Conservation (phyloP, 352 stramenopile species). For the Pythium plurisporium region DNA sequence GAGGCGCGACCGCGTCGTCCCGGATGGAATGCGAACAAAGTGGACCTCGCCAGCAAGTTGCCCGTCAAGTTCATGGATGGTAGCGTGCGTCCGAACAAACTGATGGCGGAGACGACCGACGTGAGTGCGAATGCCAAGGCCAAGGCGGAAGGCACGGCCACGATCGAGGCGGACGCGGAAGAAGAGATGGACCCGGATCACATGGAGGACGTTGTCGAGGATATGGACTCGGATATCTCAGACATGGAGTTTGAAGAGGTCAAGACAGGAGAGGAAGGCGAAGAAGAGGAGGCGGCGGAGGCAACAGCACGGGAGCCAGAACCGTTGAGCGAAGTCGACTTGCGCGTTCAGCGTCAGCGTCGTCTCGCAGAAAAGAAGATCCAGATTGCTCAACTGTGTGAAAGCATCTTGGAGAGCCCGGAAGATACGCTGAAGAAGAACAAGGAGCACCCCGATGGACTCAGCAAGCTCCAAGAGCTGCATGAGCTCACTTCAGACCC, state of each 20-base stretch:
- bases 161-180: slow-evolving; percentile 25
- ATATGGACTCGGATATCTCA: slow-evolving; percentile 61
- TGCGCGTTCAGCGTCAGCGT: slow-evolving; percentile 58
- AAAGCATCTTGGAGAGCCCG: slow-evolving; percentile 83
- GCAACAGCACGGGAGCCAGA: not conserved
- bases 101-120: slow-evolving; percentile 40
- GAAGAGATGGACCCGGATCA: slow-evolving; percentile 34
- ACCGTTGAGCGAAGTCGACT: slow-evolving; percentile 43
- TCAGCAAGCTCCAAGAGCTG: slow-evolving; percentile 80
- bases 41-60: slow-evolving; percentile 65
- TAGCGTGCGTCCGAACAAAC: slow-evolving; percentile 70
- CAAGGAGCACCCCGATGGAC: slow-evolving; percentile 73
- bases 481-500: slow-evolving; percentile 64
- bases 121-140: slow-evolving; percentile 13
- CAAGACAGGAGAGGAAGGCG: slow-evolving; percentile 23
- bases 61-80: slow-evolving; percentile 87
- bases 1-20: slow-evolving; percentile 64
- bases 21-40: slow-evolving; percentile 53
- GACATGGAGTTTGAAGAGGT: slow-evolving; percentile 85
- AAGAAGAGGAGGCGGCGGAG: slow-evolving; percentile 1
- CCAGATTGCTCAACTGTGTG: slow-evolving; percentile 86
- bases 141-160: slow-evolving; percentile 6
- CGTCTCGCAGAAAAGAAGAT: slow-evolving; percentile 82
- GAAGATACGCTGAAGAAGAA: slow-evolving; percentile 86
- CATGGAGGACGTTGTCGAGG: slow-evolving; percentile 35